These are phyloP conservation scores for Fomitopsis pinicola DNA, from an alignment of 1,284 basidiomycete genomes.

Conservation along the genomic window DNA sequence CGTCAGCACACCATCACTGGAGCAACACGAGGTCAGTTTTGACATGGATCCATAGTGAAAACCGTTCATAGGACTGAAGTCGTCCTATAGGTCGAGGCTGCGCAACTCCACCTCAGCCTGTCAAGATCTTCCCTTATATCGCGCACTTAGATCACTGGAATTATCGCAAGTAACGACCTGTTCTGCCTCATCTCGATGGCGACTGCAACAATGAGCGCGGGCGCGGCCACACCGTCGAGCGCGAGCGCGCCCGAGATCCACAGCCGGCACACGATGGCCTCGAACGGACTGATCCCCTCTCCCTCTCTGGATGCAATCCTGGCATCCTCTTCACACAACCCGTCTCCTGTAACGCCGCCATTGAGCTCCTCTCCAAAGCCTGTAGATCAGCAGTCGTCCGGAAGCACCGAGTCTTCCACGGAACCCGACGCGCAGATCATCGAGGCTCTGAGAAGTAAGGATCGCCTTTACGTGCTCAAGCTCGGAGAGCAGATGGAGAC, in stretches of 20 bases:
- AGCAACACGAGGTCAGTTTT: slow-evolving; percentile 17
- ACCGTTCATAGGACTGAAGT: slow-evolving; percentile 10
- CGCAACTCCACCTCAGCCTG: slow-evolving; percentile 12
- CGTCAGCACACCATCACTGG: slow-evolving; percentile 2
- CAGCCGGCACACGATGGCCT: slow-evolving; percentile 13
- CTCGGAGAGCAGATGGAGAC: slow-evolving; percentile 77
- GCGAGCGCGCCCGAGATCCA: slow-evolving; percentile 21
- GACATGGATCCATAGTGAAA: not conserved
- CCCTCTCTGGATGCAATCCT: slow-evolving; percentile 19
- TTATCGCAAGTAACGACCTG: not conserved
- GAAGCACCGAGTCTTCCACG: slow-evolving; percentile 13
- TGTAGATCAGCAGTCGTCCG: slow-evolving; percentile 8
- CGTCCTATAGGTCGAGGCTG: slow-evolving; percentile 17
- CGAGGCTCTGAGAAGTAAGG: slow-evolving; percentile 82
- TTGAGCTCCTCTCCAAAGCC: slow-evolving; percentile 8
- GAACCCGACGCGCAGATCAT: slow-evolving; percentile 73
- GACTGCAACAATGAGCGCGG: slow-evolving; percentile 15
- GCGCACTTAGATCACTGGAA: not conserved
- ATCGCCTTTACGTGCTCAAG: slow-evolving; percentile 79
- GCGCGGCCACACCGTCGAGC: slow-evolving; percentile 17
- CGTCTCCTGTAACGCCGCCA: slow-evolving; percentile 14
- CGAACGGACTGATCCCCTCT: slow-evolving; percentile 18
- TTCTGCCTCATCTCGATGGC: slow-evolving; percentile 12
- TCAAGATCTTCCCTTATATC: slow-evolving; percentile 7
- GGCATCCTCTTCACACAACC: slow-evolving; percentile 14